A percentile compares a stretch with the other conserved stretches of the same genome.
phyloP scores from a whole-genome alignment of 1,284 basidiomycete genomes.

The Lentinula novae-zelandiae region DNA sequence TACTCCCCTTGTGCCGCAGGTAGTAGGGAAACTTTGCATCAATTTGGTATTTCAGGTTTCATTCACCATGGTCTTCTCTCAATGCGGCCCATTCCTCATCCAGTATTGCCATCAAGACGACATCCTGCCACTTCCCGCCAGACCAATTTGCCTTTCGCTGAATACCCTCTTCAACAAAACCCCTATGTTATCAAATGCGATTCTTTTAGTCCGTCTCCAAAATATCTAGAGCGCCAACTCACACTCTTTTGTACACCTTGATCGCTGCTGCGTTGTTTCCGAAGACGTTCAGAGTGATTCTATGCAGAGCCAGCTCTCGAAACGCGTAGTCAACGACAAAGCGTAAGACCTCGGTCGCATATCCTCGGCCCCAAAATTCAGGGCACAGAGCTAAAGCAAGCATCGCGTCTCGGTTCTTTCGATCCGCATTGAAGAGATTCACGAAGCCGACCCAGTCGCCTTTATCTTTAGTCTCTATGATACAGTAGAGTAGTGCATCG shows the following conservation, averaged over 20 bases:
- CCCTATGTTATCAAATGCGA: background rate
- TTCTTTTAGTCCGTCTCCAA: background rate
- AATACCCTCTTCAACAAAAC: constrained; percentile 9
- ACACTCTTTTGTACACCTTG: constrained; percentile 30
- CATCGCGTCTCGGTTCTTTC: constrained; percentile 26
- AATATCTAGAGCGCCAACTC: constrained; percentile 19
- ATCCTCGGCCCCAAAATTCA: constrained; percentile 29
- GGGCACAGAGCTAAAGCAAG: constrained; percentile 28
- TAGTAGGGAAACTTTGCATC: too few species aligned
- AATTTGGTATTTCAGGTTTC: too few species aligned
- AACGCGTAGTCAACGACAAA: constrained; percentile 32
- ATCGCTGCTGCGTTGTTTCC: constrained; percentile 27
- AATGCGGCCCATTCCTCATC: constrained; percentile 11
- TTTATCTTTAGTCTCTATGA: constrained; percentile 27
- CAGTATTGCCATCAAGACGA: constrained; percentile 9
- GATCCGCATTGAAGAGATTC: background rate
- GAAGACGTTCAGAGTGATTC: constrained; percentile 26
- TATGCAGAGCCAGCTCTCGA: constrained; percentile 27
- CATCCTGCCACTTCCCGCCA: constrained; percentile 9
- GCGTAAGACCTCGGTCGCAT: constrained; percentile 28
- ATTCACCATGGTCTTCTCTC: background rate
- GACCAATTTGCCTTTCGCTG: constrained; percentile 11
- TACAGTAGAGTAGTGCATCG: constrained; percentile 26
- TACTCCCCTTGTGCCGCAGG: too few species aligned
- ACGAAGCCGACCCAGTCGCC: constrained; percentile 8